Evolutionary conservation across 306 rosid genomes (phyloP).

Genomic region (Dryas alaskensis): DNA sequence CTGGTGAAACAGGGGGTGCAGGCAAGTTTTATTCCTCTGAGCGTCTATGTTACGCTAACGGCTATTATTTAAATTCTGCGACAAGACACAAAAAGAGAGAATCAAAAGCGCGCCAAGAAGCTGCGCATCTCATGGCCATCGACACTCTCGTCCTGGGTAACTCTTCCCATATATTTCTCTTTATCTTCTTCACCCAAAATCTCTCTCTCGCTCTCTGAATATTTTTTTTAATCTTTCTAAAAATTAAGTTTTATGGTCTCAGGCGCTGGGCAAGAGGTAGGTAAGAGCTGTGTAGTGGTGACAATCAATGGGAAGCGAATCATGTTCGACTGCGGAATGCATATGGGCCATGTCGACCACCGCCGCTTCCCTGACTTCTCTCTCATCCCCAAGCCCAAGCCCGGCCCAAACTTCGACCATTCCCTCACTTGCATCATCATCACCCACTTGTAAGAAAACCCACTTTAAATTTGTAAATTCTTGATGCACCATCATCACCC

Average conservation of each 20-base stretch:
- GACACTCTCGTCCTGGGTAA: constrained; percentile 67
- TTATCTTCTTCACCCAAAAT: background rate
- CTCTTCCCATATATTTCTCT: background rate
- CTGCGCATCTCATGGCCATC: constrained; percentile 36
- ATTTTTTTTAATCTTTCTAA: background rate
- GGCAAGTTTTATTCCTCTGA: no score
- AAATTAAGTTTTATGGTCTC: background rate
- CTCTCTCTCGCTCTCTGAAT: background rate
- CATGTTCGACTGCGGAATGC: constrained; percentile 98
- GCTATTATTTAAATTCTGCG: background rate
- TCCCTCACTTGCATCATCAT: constrained; percentile 71
- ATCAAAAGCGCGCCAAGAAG: constrained; percentile 29
- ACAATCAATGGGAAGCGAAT: constrained; percentile 80
- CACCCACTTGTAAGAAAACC: constrained; percentile 66
- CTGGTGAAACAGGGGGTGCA: no score
- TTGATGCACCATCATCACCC: background rate
- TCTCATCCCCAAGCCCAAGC: constrained; percentile 39
- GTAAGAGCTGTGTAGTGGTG: constrained; percentile 88
- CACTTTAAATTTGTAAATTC: background rate
- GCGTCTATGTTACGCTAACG: no score
- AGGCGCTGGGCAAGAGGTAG: constrained; percentile 99
- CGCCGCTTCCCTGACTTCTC: constrained; percentile 81
- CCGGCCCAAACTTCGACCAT: constrained; percentile 32
- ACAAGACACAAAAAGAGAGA: background rate
- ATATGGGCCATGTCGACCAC: constrained; percentile 64